phyloP scores from a whole-genome alignment of 2,329 filamentous ascomycete species.

The Exophiala calicioides region DNA sequence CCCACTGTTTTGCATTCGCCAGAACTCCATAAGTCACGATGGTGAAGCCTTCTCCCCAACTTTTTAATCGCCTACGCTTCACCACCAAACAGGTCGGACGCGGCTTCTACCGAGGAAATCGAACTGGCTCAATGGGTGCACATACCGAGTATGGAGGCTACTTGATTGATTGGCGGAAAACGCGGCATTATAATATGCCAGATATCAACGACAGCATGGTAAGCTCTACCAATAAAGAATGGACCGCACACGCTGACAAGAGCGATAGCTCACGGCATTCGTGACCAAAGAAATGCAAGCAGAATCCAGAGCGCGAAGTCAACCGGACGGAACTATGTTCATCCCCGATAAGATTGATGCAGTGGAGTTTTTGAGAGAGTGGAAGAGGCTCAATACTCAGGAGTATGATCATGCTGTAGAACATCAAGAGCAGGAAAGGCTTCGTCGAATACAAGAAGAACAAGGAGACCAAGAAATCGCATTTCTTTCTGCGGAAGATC shows the following conservation, averaged over 20 bases:
- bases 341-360: slow-evolving; percentile 16
- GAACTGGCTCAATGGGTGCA: slow-evolving; percentile 80
- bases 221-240: slow-evolving; percentile 22
- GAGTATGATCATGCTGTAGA: slow-evolving; percentile 20
- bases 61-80: slow-evolving; percentile 47
- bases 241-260: slow-evolving; percentile 19
- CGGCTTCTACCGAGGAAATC: slow-evolving; percentile 96
- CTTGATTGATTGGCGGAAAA: slow-evolving; percentile 78
- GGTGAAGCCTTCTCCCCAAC: slow-evolving; percentile 29
- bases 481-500: no score
- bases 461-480: no score
- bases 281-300: slow-evolving; percentile 45
- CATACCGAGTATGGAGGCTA: slow-evolving; percentile 85
- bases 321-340: slow-evolving; percentile 12
- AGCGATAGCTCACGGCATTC: slow-evolving; percentile 50
- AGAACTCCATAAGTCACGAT: slow-evolving; percentile 10
- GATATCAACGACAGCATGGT: slow-evolving; percentile 72
- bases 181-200: slow-evolving; percentile 87
- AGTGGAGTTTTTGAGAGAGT: slow-evolving; percentile 20
- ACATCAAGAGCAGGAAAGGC: slow-evolving; percentile 6
- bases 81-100: slow-evolving; percentile 92
- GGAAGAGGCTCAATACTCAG: slow-evolving; percentile 18
- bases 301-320: slow-evolving; percentile 25
- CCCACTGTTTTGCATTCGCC: neutral
- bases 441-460: no score